Evolutionary conservation across 1,139 yeast species (phyloP), one percentile per base, ranked within the genome.

Genomic region (Debaryomyces sp.): DNA sequence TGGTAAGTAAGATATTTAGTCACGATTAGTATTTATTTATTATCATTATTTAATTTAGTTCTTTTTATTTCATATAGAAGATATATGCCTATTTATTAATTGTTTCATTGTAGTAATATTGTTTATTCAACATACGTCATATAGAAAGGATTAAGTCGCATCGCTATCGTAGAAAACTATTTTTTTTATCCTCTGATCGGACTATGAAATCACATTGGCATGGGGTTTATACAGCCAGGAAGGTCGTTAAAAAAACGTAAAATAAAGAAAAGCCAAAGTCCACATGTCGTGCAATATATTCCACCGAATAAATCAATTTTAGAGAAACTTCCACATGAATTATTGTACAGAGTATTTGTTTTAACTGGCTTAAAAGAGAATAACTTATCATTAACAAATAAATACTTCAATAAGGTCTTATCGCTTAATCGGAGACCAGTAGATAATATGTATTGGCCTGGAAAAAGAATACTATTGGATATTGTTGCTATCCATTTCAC

Each of bases 171-270:
- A 12, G 6, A 33, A 17, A 18, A 13, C 8, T 21, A 24, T 15
- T 32, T 23, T 24, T 21, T 33, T 42, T 1, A n/a, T 23, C 15
- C 10, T 10, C 33, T 22, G 4, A 10, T 32, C 1, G 12, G 35
- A 32, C 13, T 13, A 24, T 30, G 34, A 18, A 41, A 22, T 18
- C 22, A 13, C 3, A n/a, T 21, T 33, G 27, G 10, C 6, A 69
- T 70, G 75, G 74, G 75, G 39, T 70, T 70, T 47, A 59, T 70
- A 35, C 55, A 55, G 32, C 67, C 69, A 22, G 74, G 73, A 8
- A 66, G 54, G 46, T 49, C 59, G 6, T 37, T 51, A 22, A 51
- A 53, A 42, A 48, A 46, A 36, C 44, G 55, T 21, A 53, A 46
- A 36, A 21, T 41, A 45, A 47, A 40, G 41, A 24, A 36, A 57